Percentiles rank a stretch among this genome's conserved stretches.
Conservation (phyloP, 176 grass and related monocot species). For the Avena sativa region DNA sequence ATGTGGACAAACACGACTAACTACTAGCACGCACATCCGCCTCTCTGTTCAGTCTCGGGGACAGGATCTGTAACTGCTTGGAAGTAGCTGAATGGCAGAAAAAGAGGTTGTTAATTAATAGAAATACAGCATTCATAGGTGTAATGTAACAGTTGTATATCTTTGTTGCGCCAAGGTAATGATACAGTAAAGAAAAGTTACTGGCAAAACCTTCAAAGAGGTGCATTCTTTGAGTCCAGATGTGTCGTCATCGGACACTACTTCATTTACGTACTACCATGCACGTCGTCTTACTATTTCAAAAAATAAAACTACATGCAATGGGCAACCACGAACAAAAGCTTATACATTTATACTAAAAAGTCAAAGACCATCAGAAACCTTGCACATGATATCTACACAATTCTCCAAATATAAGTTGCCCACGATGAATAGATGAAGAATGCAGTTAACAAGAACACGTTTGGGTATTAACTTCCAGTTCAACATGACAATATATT, state of each 20-base stretch:
- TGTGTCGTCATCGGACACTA: neutral
- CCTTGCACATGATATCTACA: constrained; percentile 21
- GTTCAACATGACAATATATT: neutral
- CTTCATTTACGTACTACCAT: neutral
- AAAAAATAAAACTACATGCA: neutral
- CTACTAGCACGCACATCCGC: constrained; percentile 85
- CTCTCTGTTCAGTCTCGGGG: constrained; percentile 66
- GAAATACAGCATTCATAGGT: neutral
- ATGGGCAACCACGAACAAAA: neutral
- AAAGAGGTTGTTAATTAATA: constrained; percentile 31
- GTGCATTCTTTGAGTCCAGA: neutral
- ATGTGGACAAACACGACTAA: constrained; percentile 33
- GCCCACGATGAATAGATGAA: neutral
- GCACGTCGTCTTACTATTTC: neutral
- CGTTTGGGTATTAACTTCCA: neutral
- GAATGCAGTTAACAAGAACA: neutral
- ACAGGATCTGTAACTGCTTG: constrained; percentile 69
- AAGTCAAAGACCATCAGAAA: neutral
- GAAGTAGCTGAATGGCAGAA: constrained; percentile 70
- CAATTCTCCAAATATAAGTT: neutral
- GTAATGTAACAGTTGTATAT: neutral
- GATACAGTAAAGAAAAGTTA: neutral
- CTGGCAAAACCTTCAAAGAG: neutral
- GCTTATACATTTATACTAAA: constrained; percentile 5
- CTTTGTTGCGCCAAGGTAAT: neutral